phyloP scores from a whole-genome alignment of 495 filamentous ascomycete species.

The Amorphotheca resinae region DNA sequence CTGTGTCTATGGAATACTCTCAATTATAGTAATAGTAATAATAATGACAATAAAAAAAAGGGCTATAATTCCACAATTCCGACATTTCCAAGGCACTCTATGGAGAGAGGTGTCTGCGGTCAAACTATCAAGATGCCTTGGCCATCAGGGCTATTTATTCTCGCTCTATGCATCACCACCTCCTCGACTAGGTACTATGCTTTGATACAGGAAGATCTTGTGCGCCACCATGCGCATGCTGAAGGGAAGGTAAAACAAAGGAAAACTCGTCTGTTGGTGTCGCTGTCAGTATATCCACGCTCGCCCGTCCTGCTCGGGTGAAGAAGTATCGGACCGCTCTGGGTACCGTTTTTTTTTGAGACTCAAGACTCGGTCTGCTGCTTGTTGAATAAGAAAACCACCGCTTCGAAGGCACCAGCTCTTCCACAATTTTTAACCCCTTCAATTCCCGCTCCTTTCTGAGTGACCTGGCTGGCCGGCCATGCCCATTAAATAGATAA shows the following conservation, averaged over 20 bases:
- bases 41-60: too few relatives aligned
- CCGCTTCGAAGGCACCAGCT: conserved; percentile 3
- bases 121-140: too few relatives aligned
- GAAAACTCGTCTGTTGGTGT: conserved; percentile 9
- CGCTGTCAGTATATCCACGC: neutral
- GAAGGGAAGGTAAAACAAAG: conserved; percentile 17
- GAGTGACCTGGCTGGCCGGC: conserved; percentile 10
- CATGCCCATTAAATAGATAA: conserved; percentile 24
- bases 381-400: neutral
- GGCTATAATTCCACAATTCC: too few relatives aligned
- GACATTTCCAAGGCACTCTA: too few relatives aligned
- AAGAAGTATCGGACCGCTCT: neutral
- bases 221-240: conserved; percentile 14
- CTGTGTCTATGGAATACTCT: too few relatives aligned
- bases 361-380: neutral
- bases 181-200: conserved; percentile 13
- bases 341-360: neutral
- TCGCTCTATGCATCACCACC: neutral
- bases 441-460: conserved; percentile 7
- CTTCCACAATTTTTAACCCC: conserved; percentile 15
- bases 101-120: too few relatives aligned
- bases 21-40: too few relatives aligned
- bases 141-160: too few relatives aligned
- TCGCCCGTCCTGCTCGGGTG: neutral
- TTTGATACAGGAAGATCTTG: conserved; percentile 15